Conservation (phyloP, 1,284 basidiomycete species). For the Grifola frondosa region DNA sequence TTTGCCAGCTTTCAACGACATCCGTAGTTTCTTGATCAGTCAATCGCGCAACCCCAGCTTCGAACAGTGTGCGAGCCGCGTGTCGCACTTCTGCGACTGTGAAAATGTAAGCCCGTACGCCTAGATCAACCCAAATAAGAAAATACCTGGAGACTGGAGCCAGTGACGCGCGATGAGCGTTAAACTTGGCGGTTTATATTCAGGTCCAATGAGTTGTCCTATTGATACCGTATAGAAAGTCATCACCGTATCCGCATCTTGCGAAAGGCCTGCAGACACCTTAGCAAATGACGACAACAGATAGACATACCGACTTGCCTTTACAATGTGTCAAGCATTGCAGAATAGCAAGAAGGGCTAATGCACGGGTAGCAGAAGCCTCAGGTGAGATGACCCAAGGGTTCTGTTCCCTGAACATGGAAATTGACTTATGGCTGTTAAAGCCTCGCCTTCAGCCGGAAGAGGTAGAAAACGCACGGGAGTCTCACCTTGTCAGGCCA, state of each 20-base stretch:
- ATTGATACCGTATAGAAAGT: conserved; percentile 78
- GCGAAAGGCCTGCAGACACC: conserved; percentile 52
- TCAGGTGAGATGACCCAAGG: conserved; percentile 72
- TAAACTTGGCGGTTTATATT: conserved; percentile 68
- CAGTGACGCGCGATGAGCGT: conserved; percentile 72
- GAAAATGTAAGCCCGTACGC: conserved; percentile 1
- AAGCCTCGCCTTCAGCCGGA: background rate
- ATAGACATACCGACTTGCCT: conserved; percentile 41
- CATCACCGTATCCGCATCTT: conserved; percentile 67
- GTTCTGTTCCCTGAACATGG: conserved; percentile 41
- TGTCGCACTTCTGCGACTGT: conserved; percentile 68
- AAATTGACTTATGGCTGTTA: conserved; percentile 38
- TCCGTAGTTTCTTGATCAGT: conserved; percentile 63
- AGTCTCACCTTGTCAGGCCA: conserved; percentile 52
- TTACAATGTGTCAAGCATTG: conserved; percentile 72
- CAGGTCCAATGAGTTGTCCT: conserved; percentile 52
- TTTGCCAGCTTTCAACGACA: conserved; percentile 69
- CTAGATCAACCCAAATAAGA: background rate
- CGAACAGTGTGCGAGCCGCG: conserved; percentile 74
- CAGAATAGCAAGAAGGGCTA: conserved; percentile 68
- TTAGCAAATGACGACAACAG: background rate
- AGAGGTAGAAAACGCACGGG: background rate
- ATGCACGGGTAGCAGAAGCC: conserved; percentile 65
- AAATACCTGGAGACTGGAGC: conserved; percentile 70
- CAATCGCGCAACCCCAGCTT: conserved; percentile 65